phyloP scores from a whole-genome alignment of 495 filamentous ascomycete genomes.

The Melanomma pulvis-pyrius region DNA sequence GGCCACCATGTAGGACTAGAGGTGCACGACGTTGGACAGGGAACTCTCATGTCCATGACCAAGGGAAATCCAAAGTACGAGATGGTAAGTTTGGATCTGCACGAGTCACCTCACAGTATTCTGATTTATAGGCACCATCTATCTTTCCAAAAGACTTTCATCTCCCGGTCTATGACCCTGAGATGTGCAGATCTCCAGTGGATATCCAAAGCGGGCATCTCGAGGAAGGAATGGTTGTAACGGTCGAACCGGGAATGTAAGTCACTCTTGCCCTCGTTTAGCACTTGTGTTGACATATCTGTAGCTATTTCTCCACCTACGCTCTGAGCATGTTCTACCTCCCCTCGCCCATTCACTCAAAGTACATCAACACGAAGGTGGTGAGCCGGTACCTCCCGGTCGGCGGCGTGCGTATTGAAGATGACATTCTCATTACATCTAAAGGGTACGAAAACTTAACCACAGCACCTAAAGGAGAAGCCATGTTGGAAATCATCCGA shows the following conservation, averaged over 20 bases:
- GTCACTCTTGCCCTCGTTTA: constrained; percentile 1
- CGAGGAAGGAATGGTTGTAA: constrained; percentile 75
- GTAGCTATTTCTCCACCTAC: constrained; percentile 65
- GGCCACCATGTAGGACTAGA: constrained; percentile 91
- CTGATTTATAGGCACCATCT: constrained; percentile 19
- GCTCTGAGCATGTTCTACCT: constrained; percentile 67
- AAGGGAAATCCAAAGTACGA: constrained; percentile 33
- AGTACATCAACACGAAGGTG: constrained; percentile 73
- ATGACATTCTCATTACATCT: constrained; percentile 80
- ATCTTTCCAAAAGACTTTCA: constrained; percentile 31
- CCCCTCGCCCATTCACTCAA: constrained; percentile 59
- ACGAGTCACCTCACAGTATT: background rate
- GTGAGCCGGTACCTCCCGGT: constrained; percentile 73
- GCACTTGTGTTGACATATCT: background rate
- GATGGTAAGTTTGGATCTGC: constrained; percentile 15
- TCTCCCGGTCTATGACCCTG: constrained; percentile 30
- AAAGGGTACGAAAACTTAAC: constrained; percentile 83
- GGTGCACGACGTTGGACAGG: constrained; percentile 72
- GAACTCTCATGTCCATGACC: constrained; percentile 39
- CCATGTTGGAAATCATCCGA: constrained; percentile 63
- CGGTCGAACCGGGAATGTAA: constrained; percentile 84
- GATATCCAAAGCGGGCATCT: constrained; percentile 45
- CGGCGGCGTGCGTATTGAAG: constrained; percentile 90
- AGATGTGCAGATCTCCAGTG: constrained; percentile 30
- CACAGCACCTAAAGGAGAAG: constrained; percentile 76